phyloP scores from a whole-genome alignment of 1,139 yeast genomes.

The Taphrina betulina region DNA sequence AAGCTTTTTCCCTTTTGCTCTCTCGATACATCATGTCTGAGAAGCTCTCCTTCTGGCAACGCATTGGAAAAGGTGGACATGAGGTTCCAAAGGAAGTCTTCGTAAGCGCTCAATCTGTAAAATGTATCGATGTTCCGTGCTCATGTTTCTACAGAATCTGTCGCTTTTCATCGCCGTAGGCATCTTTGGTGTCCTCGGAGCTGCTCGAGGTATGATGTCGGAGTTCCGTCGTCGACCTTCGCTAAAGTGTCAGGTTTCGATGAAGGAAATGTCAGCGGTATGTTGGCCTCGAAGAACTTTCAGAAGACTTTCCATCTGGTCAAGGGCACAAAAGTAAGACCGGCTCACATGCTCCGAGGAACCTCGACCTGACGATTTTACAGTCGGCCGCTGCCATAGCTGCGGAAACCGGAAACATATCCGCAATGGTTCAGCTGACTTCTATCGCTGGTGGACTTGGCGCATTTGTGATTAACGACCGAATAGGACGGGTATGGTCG shows the following conservation, averaged over 20 bases:
- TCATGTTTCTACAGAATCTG: slow-evolving; percentile 1
- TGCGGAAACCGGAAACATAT: slow-evolving; percentile 28
- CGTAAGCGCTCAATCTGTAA: not conserved
- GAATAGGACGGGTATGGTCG: slow-evolving; percentile 57
- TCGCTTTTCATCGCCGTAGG: slow-evolving; percentile 43
- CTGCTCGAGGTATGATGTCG: too few relatives aligned
- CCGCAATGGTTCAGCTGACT: slow-evolving; percentile 60
- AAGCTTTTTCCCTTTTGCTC: too few relatives aligned
- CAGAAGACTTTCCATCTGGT: slow-evolving; percentile 47
- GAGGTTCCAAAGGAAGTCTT: slow-evolving; percentile 1
- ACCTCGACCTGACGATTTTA: not conserved
- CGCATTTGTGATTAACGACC: slow-evolving; percentile 55
- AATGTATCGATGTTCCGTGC: too few relatives aligned
- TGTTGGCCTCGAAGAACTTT: slow-evolving; percentile 52
- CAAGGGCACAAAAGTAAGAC: slow-evolving; percentile 10
- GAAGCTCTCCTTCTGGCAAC: slow-evolving; percentile 7
- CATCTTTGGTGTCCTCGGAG: slow-evolving; percentile 59
- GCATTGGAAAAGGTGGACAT: slow-evolving; percentile 7
- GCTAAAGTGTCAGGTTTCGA: too few relatives aligned
- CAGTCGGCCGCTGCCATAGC: slow-evolving; percentile 17
- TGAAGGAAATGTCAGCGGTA: slow-evolving; percentile 57
- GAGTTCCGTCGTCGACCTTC: too few relatives aligned
- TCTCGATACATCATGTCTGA: too few relatives aligned
- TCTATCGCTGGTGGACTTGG: slow-evolving; percentile 58
- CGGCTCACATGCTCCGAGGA: not conserved